phyloP scores from a whole-genome alignment of 495 filamentous ascomycete genomes.

The Bacidia rubella region DNA sequence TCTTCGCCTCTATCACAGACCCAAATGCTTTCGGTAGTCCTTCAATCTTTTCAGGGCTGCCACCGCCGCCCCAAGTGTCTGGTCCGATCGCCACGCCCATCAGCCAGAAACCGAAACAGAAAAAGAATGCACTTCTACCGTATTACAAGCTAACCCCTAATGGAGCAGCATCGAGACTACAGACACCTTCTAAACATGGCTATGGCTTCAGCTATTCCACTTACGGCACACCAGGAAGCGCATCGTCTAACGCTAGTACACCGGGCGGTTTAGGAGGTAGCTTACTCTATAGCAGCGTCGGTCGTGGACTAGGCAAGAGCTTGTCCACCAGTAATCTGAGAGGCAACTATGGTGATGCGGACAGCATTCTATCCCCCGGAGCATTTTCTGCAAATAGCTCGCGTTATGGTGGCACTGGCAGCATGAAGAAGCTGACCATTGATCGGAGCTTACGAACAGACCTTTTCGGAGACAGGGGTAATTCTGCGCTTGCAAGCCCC shows the following conservation, averaged over 20 bases:
- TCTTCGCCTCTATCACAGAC: slow-evolving; percentile 65
- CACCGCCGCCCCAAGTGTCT: slow-evolving; percentile 48
- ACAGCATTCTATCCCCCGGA: slow-evolving; percentile 75
- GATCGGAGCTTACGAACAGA: slow-evolving; percentile 71
- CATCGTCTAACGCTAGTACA: slow-evolving; percentile 51
- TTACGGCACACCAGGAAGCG: slow-evolving; percentile 68
- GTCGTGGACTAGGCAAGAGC: slow-evolving; percentile 38
- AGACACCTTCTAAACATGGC: slow-evolving; percentile 68
- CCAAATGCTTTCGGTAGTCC: slow-evolving; percentile 68
- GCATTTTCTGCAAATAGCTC: slow-evolving; percentile 63
- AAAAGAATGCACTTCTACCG: slow-evolving; percentile 62
- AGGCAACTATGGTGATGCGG: slow-evolving; percentile 49
- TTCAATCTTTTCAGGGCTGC: slow-evolving; percentile 62
- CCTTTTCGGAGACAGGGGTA: slow-evolving; percentile 43
- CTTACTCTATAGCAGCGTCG: slow-evolving; percentile 49
- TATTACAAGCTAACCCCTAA: slow-evolving; percentile 79
- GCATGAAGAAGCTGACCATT: slow-evolving; percentile 79
- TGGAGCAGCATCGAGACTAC: slow-evolving; percentile 52
- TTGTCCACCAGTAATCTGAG: slow-evolving; percentile 55
- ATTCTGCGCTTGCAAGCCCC: slow-evolving; percentile 25
- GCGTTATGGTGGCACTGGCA: slow-evolving; percentile 46
- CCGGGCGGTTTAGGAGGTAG: slow-evolving; percentile 51
- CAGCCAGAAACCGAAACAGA: slow-evolving; percentile 58
- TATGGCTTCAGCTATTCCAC: slow-evolving; percentile 85
- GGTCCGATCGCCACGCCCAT: slow-evolving; percentile 82